A percentile compares a stretch with the other conserved stretches of the same genome.
phyloP scores from a whole-genome alignment of 1,139 yeast species.

The Scheffersomyces segobiensis region DNA sequence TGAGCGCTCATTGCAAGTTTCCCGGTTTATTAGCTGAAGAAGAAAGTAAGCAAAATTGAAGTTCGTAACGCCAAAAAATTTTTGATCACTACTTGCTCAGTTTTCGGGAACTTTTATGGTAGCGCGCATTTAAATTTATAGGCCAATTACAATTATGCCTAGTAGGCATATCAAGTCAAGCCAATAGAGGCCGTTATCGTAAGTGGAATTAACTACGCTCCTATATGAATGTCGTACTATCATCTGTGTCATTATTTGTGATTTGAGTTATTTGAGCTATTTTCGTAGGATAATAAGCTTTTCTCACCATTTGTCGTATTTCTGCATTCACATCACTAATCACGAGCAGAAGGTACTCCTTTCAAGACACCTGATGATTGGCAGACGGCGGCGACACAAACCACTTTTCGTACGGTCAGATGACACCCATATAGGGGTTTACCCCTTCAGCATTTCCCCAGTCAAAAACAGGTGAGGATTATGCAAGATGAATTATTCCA shows the following conservation, averaged over 20 bases:
- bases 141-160: not conserved
- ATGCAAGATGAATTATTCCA: not conserved
- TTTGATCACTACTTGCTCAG: not conserved
- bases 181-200: not conserved
- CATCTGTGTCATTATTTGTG: not conserved
- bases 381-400: not conserved
- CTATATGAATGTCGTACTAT: not conserved
- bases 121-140: not conserved
- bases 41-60: not conserved
- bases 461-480: not conserved
- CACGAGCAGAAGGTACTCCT: not conserved
- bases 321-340: not conserved
- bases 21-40: constrained; percentile 20
- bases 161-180: not conserved
- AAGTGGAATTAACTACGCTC: not conserved
- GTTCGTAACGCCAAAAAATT: not conserved
- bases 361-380: not conserved
- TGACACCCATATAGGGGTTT: not conserved
- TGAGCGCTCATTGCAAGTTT: constrained; percentile 32
- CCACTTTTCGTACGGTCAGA: not conserved
- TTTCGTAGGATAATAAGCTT: not conserved
- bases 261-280: not conserved
- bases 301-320: not conserved
- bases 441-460: not conserved
- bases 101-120: not conserved